These are phyloP conservation scores for Exophiala calicioides DNA, from an alignment of 2,329 filamentous ascomycete genomes.

Conservation along the genomic window DNA sequence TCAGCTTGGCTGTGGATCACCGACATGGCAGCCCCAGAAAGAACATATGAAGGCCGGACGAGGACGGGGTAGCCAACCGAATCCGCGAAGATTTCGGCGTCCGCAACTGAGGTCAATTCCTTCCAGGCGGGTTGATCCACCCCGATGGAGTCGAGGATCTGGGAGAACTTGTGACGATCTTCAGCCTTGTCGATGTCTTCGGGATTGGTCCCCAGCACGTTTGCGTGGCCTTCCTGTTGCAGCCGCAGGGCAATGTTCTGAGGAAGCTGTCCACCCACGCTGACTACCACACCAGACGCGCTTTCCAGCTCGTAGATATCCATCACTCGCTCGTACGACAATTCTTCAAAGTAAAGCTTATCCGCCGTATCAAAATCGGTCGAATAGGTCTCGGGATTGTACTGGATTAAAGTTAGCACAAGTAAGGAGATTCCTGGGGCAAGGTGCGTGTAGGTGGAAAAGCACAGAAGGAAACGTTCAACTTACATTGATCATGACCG, in stretches of 20 bases:
- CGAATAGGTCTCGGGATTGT: conserved; percentile 75
- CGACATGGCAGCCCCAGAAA: conserved; percentile 97
- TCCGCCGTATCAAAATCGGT: conserved; percentile 91
- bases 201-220: conserved; percentile 88
- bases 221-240: conserved; percentile 86
- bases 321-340: conserved; percentile 97
- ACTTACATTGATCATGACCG: conserved; percentile 88
- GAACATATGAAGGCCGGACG: conserved; percentile 90
- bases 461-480: conserved; percentile 9
- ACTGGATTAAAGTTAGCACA: conserved; percentile 38
- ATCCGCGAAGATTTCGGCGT: conserved; percentile 82
- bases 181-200: conserved; percentile 97
- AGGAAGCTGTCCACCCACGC: conserved; percentile 91
- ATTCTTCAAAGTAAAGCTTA: conserved; percentile 92
- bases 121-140: conserved; percentile 98
- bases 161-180: conserved; percentile 96
- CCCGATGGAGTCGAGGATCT: conserved; percentile 93
- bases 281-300: conserved; percentile 85
- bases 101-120: conserved; percentile 85
- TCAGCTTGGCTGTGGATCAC: conserved; percentile 87
- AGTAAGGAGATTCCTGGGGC: conserved; percentile 15
- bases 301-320: conserved; percentile 95
- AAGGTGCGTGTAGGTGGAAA: conserved; percentile 1
- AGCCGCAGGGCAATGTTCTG: conserved; percentile 96
- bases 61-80: conserved; percentile 90